Evolutionary conservation across 2,329 filamentous ascomycete genomes (phyloP).

Genomic region (Cladophialophora chaetospira): DNA sequence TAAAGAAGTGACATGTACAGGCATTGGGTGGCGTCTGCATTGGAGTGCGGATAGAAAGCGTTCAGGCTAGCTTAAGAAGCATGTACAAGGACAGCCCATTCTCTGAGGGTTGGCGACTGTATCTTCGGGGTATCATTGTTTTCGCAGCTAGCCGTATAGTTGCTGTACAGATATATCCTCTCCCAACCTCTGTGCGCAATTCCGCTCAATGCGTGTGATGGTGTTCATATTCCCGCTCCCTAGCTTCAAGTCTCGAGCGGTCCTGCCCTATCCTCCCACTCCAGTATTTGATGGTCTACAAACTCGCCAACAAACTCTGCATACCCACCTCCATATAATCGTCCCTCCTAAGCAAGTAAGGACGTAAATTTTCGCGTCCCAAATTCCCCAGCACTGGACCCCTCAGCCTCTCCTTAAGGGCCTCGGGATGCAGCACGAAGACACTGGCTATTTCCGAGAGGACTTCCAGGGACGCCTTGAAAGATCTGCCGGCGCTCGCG

Average conservation of each 20-base stretch:
- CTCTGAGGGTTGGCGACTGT: not conserved
- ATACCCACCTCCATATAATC: slow-evolving; percentile 80
- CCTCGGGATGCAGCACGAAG: slow-evolving; percentile 88
- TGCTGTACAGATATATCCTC: not conserved
- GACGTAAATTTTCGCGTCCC: slow-evolving; percentile 70
- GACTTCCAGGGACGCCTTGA: slow-evolving; percentile 73
- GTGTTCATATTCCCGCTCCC: too few species aligned
- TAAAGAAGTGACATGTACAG: not conserved
- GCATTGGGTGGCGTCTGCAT: slow-evolving; percentile 8
- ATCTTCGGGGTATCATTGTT: not conserved
- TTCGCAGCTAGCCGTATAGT: not conserved
- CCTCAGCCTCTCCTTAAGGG: slow-evolving; percentile 64
- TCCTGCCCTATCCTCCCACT: not conserved
- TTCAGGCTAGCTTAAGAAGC: too few species aligned
- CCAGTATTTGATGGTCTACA: not conserved
- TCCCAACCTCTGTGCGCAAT: too few species aligned
- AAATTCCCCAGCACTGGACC: slow-evolving; percentile 41
- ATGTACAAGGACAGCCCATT: not conserved
- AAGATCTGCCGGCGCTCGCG: slow-evolving; percentile 48
- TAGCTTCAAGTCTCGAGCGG: too few species aligned
- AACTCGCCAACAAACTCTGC: slow-evolving; percentile 70
- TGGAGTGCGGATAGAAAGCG: not conserved
- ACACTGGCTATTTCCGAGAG: slow-evolving; percentile 91
- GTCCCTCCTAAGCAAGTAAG: slow-evolving; percentile 81
- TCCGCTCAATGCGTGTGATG: too few species aligned